Evolutionary conservation across 2,329 filamentous ascomycete genomes (phyloP).

Genomic region (Dothistroma pini): DNA sequence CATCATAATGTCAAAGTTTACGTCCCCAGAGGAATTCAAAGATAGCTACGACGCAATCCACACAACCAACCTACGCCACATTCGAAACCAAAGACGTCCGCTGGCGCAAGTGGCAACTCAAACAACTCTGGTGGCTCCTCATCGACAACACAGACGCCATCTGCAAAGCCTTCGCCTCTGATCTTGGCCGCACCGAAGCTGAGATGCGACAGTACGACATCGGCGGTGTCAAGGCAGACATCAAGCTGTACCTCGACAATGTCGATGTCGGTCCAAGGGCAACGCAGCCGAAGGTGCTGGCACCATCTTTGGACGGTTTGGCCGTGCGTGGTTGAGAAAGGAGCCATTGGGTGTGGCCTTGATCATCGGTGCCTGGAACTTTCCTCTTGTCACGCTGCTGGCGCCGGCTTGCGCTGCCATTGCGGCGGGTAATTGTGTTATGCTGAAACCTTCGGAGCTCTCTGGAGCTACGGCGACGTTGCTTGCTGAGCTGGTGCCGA

Average conservation of each 20-base stretch:
- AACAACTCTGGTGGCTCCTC: slow-evolving; percentile 16
- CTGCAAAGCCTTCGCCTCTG: slow-evolving; percentile 5
- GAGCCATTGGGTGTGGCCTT: slow-evolving; percentile 78
- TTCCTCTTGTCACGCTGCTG: slow-evolving; percentile 74
- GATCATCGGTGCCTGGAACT: slow-evolving; percentile 86
- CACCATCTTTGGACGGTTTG: slow-evolving; percentile 56
- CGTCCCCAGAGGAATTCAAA: slow-evolving; percentile 9
- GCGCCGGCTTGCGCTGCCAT: slow-evolving; percentile 80
- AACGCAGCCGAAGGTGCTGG: slow-evolving; percentile 10
- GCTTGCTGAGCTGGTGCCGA: slow-evolving; percentile 69
- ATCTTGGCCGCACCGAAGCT: slow-evolving; percentile 11
- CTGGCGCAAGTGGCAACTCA: slow-evolving; percentile 17
- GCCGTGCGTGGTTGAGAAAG: slow-evolving; percentile 73
- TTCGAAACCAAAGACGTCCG: slow-evolving; percentile 15
- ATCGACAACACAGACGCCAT: slow-evolving; percentile 11
- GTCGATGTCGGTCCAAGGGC: slow-evolving; percentile 9
- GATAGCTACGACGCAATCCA: slow-evolving; percentile 9
- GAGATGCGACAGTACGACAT: slow-evolving; percentile 12
- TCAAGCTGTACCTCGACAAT: slow-evolving; percentile 13
- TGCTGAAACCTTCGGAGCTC: slow-evolving; percentile 83
- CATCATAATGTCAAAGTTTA: slow-evolving; percentile 5
- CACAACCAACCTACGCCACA: slow-evolving; percentile 10
- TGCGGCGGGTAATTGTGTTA: slow-evolving; percentile 77
- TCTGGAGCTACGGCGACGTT: slow-evolving; percentile 70
- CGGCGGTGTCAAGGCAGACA: slow-evolving; percentile 11